Conservation (phyloP, 2,329 filamentous ascomycete genomes). For the Cryphonectria nitschkei region DNA sequence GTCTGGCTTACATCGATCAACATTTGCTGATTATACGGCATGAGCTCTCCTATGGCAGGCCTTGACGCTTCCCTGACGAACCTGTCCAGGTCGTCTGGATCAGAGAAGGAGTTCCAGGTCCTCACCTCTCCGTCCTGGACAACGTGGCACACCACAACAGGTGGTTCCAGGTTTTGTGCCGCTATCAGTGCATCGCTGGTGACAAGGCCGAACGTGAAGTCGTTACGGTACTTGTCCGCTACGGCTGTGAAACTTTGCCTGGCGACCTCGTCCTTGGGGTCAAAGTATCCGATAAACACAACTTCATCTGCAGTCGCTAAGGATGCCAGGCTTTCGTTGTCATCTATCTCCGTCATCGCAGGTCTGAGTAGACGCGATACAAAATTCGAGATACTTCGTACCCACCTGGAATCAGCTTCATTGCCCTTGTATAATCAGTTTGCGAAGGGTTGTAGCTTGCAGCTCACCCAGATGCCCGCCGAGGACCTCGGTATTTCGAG, state of each 20-base stretch:
- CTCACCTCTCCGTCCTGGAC: slow-evolving; percentile 36
- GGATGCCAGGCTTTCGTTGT: slow-evolving; percentile 29
- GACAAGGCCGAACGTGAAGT: slow-evolving; percentile 42
- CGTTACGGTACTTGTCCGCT: slow-evolving; percentile 36
- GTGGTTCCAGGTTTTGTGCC: slow-evolving; percentile 28
- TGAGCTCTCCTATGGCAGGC: slow-evolving; percentile 40
- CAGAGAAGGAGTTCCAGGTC: slow-evolving; percentile 27
- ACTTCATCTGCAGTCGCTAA: slow-evolving; percentile 40
- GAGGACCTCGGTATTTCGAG: slow-evolving; percentile 32
- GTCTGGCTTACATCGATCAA: slow-evolving; percentile 39
- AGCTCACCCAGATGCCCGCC: slow-evolving; percentile 31
- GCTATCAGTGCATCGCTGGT: slow-evolving; percentile 28
- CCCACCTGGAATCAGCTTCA: neutral
- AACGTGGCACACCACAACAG: slow-evolving; percentile 38
- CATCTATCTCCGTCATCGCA: slow-evolving; percentile 32
- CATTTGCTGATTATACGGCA: slow-evolving; percentile 38
- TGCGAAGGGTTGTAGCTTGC: neutral
- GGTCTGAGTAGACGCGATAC: slow-evolving; percentile 36
- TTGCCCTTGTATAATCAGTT: no score
- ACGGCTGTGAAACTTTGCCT: slow-evolving; percentile 33
- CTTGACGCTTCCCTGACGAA: slow-evolving; percentile 37
- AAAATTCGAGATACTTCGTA: slow-evolving; percentile 34
- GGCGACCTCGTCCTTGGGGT: slow-evolving; percentile 29
- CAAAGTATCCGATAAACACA: slow-evolving; percentile 39
- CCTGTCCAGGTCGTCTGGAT: slow-evolving; percentile 32